Percentiles rank a stretch among this genome's conserved stretches.
phyloP scores from a whole-genome alignment of 176 grass and related monocot species.

The Elaeis guineensis region DNA sequence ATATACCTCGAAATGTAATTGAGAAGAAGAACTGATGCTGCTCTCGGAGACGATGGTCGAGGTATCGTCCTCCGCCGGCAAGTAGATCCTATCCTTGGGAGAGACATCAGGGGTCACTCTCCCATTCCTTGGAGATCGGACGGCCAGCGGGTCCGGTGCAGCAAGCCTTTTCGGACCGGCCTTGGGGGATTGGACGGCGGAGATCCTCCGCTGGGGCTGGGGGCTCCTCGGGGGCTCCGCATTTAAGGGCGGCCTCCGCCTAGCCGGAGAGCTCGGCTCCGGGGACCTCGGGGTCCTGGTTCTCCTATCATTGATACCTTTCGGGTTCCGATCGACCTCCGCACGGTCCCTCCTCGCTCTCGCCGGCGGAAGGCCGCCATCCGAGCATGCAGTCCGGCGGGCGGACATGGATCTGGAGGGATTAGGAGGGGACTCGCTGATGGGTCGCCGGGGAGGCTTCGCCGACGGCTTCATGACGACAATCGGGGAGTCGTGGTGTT shows the following conservation, averaged over 20 bases:
- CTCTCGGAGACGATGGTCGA: background rate
- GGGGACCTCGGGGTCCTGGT: background rate
- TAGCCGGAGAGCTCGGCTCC: background rate
- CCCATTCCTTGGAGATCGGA: constrained; percentile 12
- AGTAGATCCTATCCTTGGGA: background rate
- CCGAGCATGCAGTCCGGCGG: background rate
- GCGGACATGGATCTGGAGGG: background rate
- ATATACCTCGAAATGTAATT: constrained; percentile 2
- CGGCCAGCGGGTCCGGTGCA: background rate
- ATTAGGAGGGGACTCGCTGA: background rate
- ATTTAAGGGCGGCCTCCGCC: background rate
- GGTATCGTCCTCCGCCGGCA: background rate
- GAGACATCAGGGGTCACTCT: background rate
- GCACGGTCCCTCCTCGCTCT: background rate
- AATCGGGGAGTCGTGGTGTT: background rate
- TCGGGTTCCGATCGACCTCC: too few relatives aligned
- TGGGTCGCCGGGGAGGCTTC: background rate
- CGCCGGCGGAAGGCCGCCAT: background rate
- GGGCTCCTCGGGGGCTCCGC: background rate
- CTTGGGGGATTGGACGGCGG: constrained; percentile 15
- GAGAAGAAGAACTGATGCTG: background rate
- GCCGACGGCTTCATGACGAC: constrained; percentile 17
- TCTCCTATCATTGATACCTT: constrained; percentile 3
- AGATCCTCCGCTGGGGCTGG: constrained; percentile 1
- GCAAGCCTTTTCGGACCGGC: constrained; percentile 12